A percentile compares a stretch with the other conserved stretches of the same genome.
Conservation (phyloP, 1,284 basidiomycete species). For the Blastosporella zonata region DNA sequence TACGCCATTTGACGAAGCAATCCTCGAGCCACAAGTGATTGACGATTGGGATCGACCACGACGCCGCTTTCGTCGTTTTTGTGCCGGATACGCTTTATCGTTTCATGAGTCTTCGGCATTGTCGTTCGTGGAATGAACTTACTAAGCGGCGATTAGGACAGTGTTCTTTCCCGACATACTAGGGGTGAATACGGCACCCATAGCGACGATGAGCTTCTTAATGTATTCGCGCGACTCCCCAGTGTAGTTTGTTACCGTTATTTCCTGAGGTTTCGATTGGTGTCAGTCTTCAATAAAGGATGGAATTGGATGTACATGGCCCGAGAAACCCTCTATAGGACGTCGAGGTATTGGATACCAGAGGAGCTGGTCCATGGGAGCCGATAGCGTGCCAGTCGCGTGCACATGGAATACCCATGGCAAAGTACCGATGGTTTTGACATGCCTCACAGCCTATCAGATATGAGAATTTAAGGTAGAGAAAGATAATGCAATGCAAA, state of each 20-base stretch:
- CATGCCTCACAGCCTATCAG: conserved; percentile 52
- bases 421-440: conserved; percentile 73
- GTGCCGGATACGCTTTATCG: conserved; percentile 55
- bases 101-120: background rate
- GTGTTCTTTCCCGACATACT: conserved; percentile 76
- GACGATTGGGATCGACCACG: conserved; percentile 83
- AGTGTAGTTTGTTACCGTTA: conserved; percentile 87
- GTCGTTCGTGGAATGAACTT: conserved; percentile 27
- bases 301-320: conserved; percentile 36
- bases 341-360: conserved; percentile 50
- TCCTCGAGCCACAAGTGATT: conserved; percentile 91
- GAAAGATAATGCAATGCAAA: background rate
- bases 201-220: conserved; percentile 72
- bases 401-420: conserved; percentile 82
- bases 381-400: conserved; percentile 54
- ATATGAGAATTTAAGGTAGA: conserved; percentile 4
- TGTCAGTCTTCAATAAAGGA: background rate
- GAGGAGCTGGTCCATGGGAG: conserved; percentile 65
- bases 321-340: conserved; percentile 40
- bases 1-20: conserved; percentile 78
- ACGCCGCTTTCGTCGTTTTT: conserved; percentile 70
- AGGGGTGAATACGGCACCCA: conserved; percentile 80
- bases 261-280: conserved; percentile 41
- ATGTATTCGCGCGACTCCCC: conserved; percentile 83
- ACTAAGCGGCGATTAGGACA: conserved; percentile 82